These are phyloP conservation scores for Fusarium sacchari DNA, from an alignment of 2,329 filamentous ascomycete genomes.

Conservation along the genomic window DNA sequence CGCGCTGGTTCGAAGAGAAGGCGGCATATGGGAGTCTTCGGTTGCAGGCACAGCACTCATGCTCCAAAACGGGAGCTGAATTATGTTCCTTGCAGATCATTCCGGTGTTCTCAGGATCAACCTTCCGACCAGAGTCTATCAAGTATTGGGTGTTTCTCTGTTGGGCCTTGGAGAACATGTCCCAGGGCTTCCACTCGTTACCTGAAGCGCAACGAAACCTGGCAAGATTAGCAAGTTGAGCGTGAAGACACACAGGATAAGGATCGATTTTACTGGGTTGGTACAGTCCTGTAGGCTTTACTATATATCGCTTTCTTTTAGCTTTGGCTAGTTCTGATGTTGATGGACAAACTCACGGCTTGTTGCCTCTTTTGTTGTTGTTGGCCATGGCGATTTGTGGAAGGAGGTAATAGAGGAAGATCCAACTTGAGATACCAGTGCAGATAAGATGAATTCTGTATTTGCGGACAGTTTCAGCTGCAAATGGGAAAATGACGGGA, in stretches of 20 bases:
- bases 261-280: constrained; percentile 16
- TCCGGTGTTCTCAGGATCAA: constrained; percentile 41
- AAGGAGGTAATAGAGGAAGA: neutral
- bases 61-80: constrained; percentile 33
- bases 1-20: constrained; percentile 46
- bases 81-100: constrained; percentile 52
- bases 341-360: constrained; percentile 23
- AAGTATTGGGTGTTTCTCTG: constrained; percentile 14
- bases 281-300: neutral
- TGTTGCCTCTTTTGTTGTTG: constrained; percentile 10
- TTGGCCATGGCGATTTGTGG: constrained; percentile 8
- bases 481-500: neutral
- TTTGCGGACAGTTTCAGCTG: neutral
- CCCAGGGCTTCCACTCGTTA: constrained; percentile 49
- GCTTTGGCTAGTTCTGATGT: neutral
- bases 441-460: no score
- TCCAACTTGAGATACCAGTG: neutral
- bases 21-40: constrained; percentile 41
- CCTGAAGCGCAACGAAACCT: constrained; percentile 51
- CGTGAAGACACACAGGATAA: neutral
- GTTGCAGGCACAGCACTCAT: constrained; percentile 48
- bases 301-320: constrained; percentile 1
- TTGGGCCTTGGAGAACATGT: constrained; percentile 48
- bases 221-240: neutral
- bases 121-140: constrained; percentile 19